Evolutionary conservation across 2,329 filamentous ascomycete genomes (phyloP).

Genomic region (Talaromyces albobiverticillius): DNA sequence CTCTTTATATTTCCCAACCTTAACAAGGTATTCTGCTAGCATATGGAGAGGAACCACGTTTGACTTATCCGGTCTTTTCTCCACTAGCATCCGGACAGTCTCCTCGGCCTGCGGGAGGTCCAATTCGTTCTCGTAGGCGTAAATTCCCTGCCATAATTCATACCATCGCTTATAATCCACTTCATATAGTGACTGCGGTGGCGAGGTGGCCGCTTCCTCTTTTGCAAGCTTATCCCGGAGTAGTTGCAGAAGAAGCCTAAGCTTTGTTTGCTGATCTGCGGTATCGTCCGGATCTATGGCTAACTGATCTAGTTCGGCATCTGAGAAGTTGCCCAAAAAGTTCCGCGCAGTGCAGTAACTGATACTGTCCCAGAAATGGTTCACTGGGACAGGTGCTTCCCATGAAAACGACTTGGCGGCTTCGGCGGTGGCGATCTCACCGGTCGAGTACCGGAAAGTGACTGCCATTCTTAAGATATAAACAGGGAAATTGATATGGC

Average conservation of each 20-base stretch:
- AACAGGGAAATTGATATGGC: too few relatives aligned
- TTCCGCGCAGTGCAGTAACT: too few relatives aligned
- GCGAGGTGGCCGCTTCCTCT: background rate
- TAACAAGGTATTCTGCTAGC: background rate
- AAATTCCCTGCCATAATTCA: background rate
- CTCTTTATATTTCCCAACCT: constrained; percentile 3
- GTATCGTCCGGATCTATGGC: background rate
- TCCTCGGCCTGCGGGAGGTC: background rate
- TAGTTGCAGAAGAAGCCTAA: background rate
- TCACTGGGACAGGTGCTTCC: too few relatives aligned
- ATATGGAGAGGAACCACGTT: background rate
- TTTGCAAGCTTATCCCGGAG: background rate
- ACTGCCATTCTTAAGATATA: too few relatives aligned
- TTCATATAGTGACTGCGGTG: background rate
- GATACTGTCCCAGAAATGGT: too few relatives aligned
- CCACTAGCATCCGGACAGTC: background rate
- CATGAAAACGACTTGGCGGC: too few relatives aligned
- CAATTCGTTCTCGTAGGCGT: background rate
- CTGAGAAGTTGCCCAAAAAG: too few relatives aligned
- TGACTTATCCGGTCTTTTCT: background rate
- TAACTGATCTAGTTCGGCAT: too few relatives aligned
- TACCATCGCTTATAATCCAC: background rate
- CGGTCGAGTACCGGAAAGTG: too few relatives aligned
- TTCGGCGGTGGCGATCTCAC: too few relatives aligned
- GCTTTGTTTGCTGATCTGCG: background rate